A percentile compares a stretch with the other conserved stretches of the same genome.
phyloP scores from a whole-genome alignment of 148 eudicot genomes.

The Rhododendron williamsianum region DNA sequence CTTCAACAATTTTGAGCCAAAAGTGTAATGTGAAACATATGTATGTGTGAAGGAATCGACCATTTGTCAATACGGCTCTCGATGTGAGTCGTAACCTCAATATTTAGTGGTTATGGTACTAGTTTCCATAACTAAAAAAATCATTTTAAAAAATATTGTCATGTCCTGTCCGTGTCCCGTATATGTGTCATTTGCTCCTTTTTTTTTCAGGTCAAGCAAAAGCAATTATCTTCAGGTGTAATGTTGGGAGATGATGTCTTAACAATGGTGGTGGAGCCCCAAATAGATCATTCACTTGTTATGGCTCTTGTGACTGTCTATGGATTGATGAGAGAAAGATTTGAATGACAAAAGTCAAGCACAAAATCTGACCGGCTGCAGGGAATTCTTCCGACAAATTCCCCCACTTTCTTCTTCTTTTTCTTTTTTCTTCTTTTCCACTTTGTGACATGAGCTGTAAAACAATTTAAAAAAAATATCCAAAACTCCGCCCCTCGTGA shows the following conservation, averaged over 20 bases:
- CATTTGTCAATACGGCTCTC: not conserved
- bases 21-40: too few species aligned
- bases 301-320: slow-evolving; percentile 56
- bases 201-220: slow-evolving; percentile 35
- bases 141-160: too few species aligned
- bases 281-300: slow-evolving; percentile 49
- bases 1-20: too few species aligned
- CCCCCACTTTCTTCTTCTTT: too few species aligned
- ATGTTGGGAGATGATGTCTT: slow-evolving; percentile 65
- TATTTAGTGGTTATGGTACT: too few species aligned
- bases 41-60: not conserved
- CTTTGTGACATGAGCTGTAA: not conserved
- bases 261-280: slow-evolving; percentile 47
- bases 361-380: not conserved
- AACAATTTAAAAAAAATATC: not conserved
- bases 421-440: too few species aligned
- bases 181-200: not conserved
- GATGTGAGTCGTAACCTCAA: not conserved
- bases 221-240: slow-evolving; percentile 47
- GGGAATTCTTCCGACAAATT: not conserved
- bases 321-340: slow-evolving; percentile 34
- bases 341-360: not conserved
- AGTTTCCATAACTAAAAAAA: not conserved
- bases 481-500: too few species aligned
- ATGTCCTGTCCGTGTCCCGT: too few species aligned